Conservation (phyloP, 148 eudicot species). For the Cornus kousa region DNA sequence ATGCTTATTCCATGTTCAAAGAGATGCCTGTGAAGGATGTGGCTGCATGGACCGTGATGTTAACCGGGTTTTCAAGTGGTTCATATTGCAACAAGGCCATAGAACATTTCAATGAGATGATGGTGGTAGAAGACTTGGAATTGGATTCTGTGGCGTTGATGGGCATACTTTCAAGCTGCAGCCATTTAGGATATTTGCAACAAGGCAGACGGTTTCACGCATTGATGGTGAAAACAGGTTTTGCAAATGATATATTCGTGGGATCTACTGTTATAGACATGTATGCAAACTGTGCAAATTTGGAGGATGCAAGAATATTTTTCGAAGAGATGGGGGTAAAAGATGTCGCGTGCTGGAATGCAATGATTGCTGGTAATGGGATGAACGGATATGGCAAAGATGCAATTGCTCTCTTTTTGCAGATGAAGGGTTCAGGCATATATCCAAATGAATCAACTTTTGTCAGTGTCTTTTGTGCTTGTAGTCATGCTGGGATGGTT, state of each 20-base stretch:
- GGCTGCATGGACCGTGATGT: slow-evolving; percentile 60
- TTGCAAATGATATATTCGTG: slow-evolving; percentile 37
- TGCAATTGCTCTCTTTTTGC: slow-evolving; percentile 36
- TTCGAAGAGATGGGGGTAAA: slow-evolving; percentile 39
- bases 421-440: slow-evolving; percentile 36
- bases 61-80: slow-evolving; percentile 41
- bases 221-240: slow-evolving; percentile 37
- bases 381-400: slow-evolving; percentile 38
- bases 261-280: slow-evolving; percentile 52
- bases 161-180: slow-evolving; percentile 44
- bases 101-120: slow-evolving; percentile 39
- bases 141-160: slow-evolving; percentile 45
- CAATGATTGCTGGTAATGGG: slow-evolving; percentile 52
- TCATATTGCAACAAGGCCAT: slow-evolving; percentile 33
- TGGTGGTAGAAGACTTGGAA: slow-evolving; percentile 15
- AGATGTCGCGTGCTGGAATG: slow-evolving; percentile 59
- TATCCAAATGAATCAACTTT: slow-evolving; percentile 52
- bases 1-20: slow-evolving; percentile 42
- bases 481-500: slow-evolving; percentile 58
- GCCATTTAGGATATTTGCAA: slow-evolving; percentile 35
- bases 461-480: slow-evolving; percentile 45
- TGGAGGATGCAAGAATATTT: slow-evolving; percentile 30
- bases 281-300: slow-evolving; percentile 41
- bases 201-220: slow-evolving; percentile 42
- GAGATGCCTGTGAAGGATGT: slow-evolving; percentile 44